A percentile compares a stretch with the other conserved stretches of the same genome.
phyloP scores from a whole-genome alignment of 2,329 filamentous ascomycete genomes.

The Magnaporthiopsis rhizophila region DNA sequence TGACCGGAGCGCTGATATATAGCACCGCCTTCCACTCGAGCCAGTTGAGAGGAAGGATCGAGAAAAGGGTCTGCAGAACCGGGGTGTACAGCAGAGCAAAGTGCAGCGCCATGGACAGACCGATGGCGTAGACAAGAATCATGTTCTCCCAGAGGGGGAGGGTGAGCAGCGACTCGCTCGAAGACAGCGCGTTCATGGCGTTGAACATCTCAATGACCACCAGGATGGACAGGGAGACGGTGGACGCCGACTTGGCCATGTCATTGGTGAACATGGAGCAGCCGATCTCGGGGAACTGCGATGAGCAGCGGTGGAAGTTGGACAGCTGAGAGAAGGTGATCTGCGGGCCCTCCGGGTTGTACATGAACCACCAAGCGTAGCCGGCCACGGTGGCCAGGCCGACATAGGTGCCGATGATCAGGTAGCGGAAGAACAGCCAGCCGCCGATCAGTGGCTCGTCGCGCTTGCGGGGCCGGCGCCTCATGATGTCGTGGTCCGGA shows the following conservation, averaged over 20 bases:
- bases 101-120: slow-evolving; percentile 87
- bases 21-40: slow-evolving; percentile 90
- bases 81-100: slow-evolving; percentile 91
- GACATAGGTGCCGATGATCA: slow-evolving; percentile 93
- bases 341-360: slow-evolving; percentile 80
- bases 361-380: slow-evolving; percentile 99
- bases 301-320: slow-evolving; percentile 88
- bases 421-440: slow-evolving; percentile 96
- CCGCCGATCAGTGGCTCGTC: slow-evolving; percentile 88
- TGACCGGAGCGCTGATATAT: slow-evolving; percentile 80
- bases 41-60: slow-evolving; percentile 79
- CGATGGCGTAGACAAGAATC: slow-evolving; percentile 94
- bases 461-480: slow-evolving; percentile 78
- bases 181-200: slow-evolving; percentile 95
- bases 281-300: slow-evolving; percentile 79
- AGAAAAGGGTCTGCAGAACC: slow-evolving; percentile 80
- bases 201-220: slow-evolving; percentile 99
- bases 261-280: slow-evolving; percentile 87
- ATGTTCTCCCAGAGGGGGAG: slow-evolving; percentile 97
- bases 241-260: slow-evolving; percentile 82
- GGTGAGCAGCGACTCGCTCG: slow-evolving; percentile 86
- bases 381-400: slow-evolving; percentile 91
- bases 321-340: slow-evolving; percentile 84
- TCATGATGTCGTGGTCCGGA: slow-evolving; percentile 98
- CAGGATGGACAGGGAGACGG: slow-evolving; percentile 81